Base-by-base conservation (phyloP, 2,329 filamentous ascomycete genomes). In the Keithomyces neogunnii region DNA sequence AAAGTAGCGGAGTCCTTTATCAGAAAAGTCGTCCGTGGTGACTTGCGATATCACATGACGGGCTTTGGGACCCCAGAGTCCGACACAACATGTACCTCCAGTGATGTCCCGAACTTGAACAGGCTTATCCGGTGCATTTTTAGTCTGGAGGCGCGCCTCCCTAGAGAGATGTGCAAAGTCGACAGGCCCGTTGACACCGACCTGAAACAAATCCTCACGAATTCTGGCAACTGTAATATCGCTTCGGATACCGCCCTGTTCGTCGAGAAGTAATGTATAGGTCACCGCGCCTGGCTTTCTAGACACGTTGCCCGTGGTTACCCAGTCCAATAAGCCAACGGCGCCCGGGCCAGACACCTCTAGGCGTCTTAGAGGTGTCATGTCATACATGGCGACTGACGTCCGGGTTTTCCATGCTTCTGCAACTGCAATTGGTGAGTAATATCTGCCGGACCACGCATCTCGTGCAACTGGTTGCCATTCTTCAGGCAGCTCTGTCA, bases 351-450 rank as follows among this genome's bases (percentile, higher is more conserved):
- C 82, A 1, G 72, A 73, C 0, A 84, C 68, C 51, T 83, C 77
- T 3, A 85, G 68, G 1, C 81, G 71, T 28, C 80, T 73, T 36
- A 82, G 71, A 0, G 81, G 75, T 1, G 80, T 83, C 72, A 84
- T 75, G 56, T 85, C 81, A 58, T 78, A 85, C 72, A 85, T 72
- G 6, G 78, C 81, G 2, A 76, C 80, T 0, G 78, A 75, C 4
- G 79, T 82, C 1, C 82, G 73, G 2, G 81, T 84, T 67, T 81
- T 84, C 80, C 80, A 84, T 0, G 81, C 81, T 60, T 85, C 81
- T 1, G 69, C 80, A 0, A 78, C 80, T 1, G 74, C 72, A 38
- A 84, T 76, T 0, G 80, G 76, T 0, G 80, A 84, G 60, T 82
- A 77, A 54, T 74, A 80, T 29, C 68, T 66, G 0, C 74, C 66